These are phyloP conservation scores for Kandelia obovata DNA, from an alignment of 345 rosid genomes.

Conservation along the genomic window DNA sequence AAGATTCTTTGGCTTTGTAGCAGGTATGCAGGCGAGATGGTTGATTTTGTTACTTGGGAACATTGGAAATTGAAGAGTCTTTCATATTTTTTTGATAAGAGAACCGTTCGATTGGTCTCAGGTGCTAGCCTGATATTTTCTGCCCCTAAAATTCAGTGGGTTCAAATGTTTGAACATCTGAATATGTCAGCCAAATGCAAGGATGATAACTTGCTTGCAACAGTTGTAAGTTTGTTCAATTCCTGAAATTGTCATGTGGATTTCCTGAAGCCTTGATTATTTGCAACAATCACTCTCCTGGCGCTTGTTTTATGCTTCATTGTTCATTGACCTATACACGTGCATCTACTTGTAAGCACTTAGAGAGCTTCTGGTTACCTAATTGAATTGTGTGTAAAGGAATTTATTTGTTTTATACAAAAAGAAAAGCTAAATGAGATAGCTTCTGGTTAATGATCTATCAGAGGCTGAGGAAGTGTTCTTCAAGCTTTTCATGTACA, in stretches of 20 bases:
- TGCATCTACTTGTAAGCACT: no score
- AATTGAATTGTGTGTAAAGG: no score
- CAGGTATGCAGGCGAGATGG: conserved; percentile 39
- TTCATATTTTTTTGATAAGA: conserved; percentile 58
- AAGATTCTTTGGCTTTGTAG: conserved; percentile 15
- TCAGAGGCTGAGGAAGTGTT: no score
- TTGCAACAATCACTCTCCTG: no score
- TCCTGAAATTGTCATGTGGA: conserved; percentile 9
- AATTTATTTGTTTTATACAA: no score
- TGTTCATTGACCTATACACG: no score
- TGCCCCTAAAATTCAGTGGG: conserved; percentile 58
- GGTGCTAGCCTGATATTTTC: conserved; percentile 75
- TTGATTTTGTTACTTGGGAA: conserved; percentile 49
- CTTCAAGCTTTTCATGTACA: no score
- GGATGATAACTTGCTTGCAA: conserved; percentile 37
- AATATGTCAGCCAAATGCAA: conserved; percentile 27
- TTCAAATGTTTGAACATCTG: conserved; percentile 46
- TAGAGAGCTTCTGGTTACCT: no score
- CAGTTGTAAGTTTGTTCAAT: conserved; percentile 46
- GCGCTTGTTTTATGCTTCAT: no score
- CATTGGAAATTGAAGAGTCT: conserved; percentile 55
- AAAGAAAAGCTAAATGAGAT: no score
- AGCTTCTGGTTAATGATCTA: no score
- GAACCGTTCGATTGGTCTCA: conserved; percentile 68
- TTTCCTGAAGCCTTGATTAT: conserved; percentile 3